These are phyloP conservation scores for Zygosaccharomyces sapae DNA, from an alignment of 1,139 yeast species.

Conservation along the genomic window DNA sequence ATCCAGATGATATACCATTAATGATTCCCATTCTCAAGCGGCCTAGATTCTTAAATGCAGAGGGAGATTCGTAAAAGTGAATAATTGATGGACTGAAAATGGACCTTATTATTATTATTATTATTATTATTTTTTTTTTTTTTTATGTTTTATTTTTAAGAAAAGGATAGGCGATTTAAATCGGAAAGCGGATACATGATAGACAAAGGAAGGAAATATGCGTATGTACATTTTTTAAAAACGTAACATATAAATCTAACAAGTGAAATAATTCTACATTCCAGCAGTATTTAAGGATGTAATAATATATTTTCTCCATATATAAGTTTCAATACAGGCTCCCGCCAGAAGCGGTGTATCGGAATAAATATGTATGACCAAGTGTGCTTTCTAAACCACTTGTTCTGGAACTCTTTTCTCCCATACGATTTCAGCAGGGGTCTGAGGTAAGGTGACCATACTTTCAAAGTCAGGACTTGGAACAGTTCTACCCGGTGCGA, in stretches of 20 bases:
- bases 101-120: no score
- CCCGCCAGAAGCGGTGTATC: slow-evolving; percentile 5
- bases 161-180: not conserved
- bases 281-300: no score
- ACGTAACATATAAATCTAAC: no score
- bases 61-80: not conserved
- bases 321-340: no score
- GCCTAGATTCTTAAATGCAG: slow-evolving; percentile 3
- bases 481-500: slow-evolving; percentile 51
- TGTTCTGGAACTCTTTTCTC: slow-evolving; percentile 49
- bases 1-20: slow-evolving; percentile 16
- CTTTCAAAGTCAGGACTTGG: slow-evolving; percentile 86
- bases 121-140: no score
- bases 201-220: no score
- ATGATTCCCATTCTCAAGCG: slow-evolving; percentile 10
- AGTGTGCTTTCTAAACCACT: slow-evolving; percentile 12
- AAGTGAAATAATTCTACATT: no score
- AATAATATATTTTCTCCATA: not conserved
- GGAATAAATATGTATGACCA: not conserved
- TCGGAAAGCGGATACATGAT: not conserved
- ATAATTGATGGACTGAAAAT: not conserved
- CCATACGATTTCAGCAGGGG: slow-evolving; percentile 78
- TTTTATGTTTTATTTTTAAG: not conserved
- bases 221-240: no score
- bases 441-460: slow-evolving; percentile 87